Evolutionary conservation across 1,139 yeast species (phyloP), one percentile per base, ranked within the genome.

Genomic region (Suhomyces taliae): DNA sequence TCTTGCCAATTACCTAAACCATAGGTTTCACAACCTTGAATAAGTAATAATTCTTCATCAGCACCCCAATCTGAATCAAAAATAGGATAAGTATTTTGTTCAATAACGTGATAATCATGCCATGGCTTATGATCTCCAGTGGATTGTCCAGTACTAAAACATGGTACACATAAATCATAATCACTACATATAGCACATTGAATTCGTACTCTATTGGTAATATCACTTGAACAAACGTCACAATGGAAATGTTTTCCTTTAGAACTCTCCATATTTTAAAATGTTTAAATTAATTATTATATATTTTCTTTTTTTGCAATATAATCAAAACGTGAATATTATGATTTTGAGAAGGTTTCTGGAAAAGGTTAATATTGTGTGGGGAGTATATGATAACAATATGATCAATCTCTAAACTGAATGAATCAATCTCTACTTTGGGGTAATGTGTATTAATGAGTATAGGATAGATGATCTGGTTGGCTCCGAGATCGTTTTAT

Each of bases 1-100:
- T 93, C 99, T 58, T 89, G 96, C 99, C 99, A 93, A 65, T 91
- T 91, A 6, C 99, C 99, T 48, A 91, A 72, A 0, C 99, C 99
- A 47, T 81, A 79, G 6, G 89, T 86, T 65, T 91, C 97, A 44
- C 96, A 86, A 7, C 98, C 99, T 64, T 90, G 96, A 19, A 95
- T 80, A 51, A 93, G 73, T 41, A 90, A 72, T 51, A 91, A 64
- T 65, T 93, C 99, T 65, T 93, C 99, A 66, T 93, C 99, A 0
- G 99, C 99, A 32, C 99, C 99, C 99, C 99, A 93, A 43, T 87
- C 93, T 47, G 79, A 81, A 45, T 83, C 88, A 57, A 93, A 86
- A 24, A 95, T 88, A 0, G 99, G 99, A 61, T 90, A 93, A 6
- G 96, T 88, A 61, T 91, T 93, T 58, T 95, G 97, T 65, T 93